Evolutionary conservation across 257 asterid species (phyloP), one percentile per base, ranked within the genome.

Genomic region (Solanum piurae): DNA sequence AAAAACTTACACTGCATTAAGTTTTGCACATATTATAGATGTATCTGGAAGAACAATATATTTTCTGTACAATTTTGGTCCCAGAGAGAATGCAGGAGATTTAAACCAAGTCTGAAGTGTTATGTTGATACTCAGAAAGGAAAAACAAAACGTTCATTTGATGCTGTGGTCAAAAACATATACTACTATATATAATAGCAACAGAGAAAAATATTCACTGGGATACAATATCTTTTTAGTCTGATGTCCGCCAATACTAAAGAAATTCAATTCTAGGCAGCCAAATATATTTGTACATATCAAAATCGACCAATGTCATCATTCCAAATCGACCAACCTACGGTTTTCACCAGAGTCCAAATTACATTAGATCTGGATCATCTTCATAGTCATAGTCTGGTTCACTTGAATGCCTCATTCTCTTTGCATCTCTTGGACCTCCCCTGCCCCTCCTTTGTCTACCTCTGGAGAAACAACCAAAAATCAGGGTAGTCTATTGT

Each of bases 341-440:
- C 86, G 25, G 27, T 25, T 49, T 25, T 37, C 25, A 49, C 25
- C 88, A 58, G 37, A 88, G 13, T 85, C 88, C 34, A 40, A 60
- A 83, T 90, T 94, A 95, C 94, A 96, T 93, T 88, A 95, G 27
- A 92, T 97, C 99, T 12, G 96, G 93, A 88, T 97, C 99, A 74
- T 97, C 99, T 89, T 97, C 99, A 88, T 97, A 95, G 89, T 96
- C 99, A 55, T 89, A 93, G 89, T 96, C 99, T 68, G 93, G 95
- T 90, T 97, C 99, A 29, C 98, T 96, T 9, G 98, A 93, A 88
- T 95, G 98, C 90, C 97, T 92, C 69, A 77, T 27, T 93, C 98
- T 95, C 97, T 93, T 97, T 40, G 94, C 94, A 88, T 95, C 99
- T 91, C 99, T 93, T 55, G 98, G 96, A 82, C 93, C 98, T 86